phyloP scores from a whole-genome alignment of 1,284 basidiomycete species.

The Kalmanozyma brasiliensis region DNA sequence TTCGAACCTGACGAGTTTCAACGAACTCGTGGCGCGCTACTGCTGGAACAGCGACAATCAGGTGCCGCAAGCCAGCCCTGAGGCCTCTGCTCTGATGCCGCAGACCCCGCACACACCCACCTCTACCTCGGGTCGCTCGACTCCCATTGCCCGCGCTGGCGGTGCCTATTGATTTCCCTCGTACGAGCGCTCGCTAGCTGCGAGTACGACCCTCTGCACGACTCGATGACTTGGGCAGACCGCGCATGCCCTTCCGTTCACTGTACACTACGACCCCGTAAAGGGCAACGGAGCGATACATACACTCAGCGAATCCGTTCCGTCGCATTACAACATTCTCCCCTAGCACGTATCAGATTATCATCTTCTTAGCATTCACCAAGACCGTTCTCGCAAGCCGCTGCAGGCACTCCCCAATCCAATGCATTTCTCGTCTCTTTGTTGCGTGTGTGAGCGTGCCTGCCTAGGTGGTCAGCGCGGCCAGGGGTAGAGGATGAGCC shows the following conservation, averaged over 20 bases:
- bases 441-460: neutral
- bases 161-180: constrained; percentile 22
- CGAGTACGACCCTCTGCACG: neutral
- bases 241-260: constrained; percentile 8
- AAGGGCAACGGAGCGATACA: neutral
- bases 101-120: constrained; percentile 40
- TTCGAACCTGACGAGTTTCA: constrained; percentile 55
- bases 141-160: constrained; percentile 42
- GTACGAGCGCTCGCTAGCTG: constrained; percentile 3
- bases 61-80: constrained; percentile 31
- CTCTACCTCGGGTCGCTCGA: constrained; percentile 46
- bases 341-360: neutral
- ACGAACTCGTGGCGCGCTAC: constrained; percentile 59
- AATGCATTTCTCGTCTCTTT: constrained; percentile 1
- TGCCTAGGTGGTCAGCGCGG: too few relatives aligned
- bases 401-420: constrained; percentile 8
- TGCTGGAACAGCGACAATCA: constrained; percentile 61
- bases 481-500: too few relatives aligned
- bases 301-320: neutral
- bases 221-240: too few relatives aligned
- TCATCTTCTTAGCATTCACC: neutral
- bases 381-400: constrained; percentile 16
- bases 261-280: constrained; percentile 23
- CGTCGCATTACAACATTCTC: neutral
- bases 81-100: constrained; percentile 15